Percentiles rank a stretch among this genome's conserved stretches.
Evolutionary conservation across 495 filamentous ascomycete genomes (phyloP).

Genomic region (Aspergillus baeticus): DNA sequence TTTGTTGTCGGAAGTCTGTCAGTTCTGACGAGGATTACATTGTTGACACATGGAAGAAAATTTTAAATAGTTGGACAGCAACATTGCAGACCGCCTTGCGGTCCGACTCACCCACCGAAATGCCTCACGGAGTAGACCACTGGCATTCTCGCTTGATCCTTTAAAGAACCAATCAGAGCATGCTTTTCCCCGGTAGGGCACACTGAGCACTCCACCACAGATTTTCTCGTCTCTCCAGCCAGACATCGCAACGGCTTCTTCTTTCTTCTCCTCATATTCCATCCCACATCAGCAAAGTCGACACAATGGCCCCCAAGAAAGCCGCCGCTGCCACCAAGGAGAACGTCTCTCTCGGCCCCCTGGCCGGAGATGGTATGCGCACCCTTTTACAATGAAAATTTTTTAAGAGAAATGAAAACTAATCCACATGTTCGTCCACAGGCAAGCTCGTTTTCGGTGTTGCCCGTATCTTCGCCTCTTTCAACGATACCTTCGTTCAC

Average conservation of each 20-base stretch:
- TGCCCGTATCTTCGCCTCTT: slow-evolving; percentile 98
- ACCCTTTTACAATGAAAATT: background rate
- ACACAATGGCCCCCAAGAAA: slow-evolving; percentile 83
- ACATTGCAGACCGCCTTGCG: slow-evolving; percentile 29
- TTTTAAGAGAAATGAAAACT: slow-evolving; percentile 8
- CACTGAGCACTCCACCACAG: slow-evolving; percentile 8
- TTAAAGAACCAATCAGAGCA: background rate
- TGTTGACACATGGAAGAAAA: slow-evolving; percentile 21
- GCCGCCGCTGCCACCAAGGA: slow-evolving; percentile 73
- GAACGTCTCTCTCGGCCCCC: slow-evolving; percentile 97
- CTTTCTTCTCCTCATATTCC: slow-evolving; percentile 39
- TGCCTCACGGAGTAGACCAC: background rate
- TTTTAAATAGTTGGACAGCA: slow-evolving; percentile 35
- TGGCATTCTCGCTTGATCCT: slow-evolving; percentile 1
- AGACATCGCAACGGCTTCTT: background rate
- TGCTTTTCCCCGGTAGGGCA: slow-evolving; percentile 1
- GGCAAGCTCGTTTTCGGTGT: slow-evolving; percentile 98
- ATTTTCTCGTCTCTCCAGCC: slow-evolving; percentile 12
- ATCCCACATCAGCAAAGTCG: slow-evolving; percentile 40
- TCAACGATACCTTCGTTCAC: slow-evolving; percentile 99
- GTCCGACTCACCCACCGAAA: slow-evolving; percentile 31
- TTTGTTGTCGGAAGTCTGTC: background rate
- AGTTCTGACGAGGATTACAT: background rate
- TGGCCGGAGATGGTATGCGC: slow-evolving; percentile 78
- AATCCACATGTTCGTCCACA: slow-evolving; percentile 18